Conservation (phyloP, 2,329 filamentous ascomycete species). For the Parascedosporium putredinis region DNA sequence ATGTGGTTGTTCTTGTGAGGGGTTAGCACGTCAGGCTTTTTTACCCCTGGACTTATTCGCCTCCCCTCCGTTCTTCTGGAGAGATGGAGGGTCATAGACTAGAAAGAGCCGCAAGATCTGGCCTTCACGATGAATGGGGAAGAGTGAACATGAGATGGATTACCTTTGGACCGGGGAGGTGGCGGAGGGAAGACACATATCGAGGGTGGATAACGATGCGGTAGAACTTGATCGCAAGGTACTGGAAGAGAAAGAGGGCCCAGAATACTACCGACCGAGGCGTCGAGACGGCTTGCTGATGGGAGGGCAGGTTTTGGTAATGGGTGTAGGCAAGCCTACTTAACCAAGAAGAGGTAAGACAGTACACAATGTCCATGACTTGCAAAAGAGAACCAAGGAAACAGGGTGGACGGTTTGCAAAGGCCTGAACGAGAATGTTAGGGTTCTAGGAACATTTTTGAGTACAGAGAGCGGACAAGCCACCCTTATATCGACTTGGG, state of each 20-base stretch:
- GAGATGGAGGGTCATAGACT: no score
- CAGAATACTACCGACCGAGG: neutral
- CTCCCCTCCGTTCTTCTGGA: no score
- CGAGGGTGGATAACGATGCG: slow-evolving; percentile 30
- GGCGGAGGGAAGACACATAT: slow-evolving; percentile 30
- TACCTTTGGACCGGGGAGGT: slow-evolving; percentile 33
- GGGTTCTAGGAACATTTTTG: neutral
- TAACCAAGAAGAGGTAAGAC: neutral
- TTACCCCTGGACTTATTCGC: no score
- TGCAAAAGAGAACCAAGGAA: neutral
- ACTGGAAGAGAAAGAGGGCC: slow-evolving; percentile 4
- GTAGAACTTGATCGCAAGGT: slow-evolving; percentile 16
- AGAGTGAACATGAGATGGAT: neutral
- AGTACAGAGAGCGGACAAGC: no score
- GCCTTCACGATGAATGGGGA: no score
- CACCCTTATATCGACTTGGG: no score
- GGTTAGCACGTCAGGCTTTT: neutral
- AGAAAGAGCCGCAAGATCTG: no score
- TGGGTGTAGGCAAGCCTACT: neutral
- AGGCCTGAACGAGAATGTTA: neutral
- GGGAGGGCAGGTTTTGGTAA: neutral
- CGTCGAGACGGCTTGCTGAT: neutral
- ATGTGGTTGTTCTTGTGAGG: slow-evolving; percentile 23
- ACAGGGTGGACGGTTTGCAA: neutral
- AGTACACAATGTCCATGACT: neutral